phyloP scores from a whole-genome alignment of 2,329 filamentous ascomycete species.

The Kalaharituber pfeilii region DNA sequence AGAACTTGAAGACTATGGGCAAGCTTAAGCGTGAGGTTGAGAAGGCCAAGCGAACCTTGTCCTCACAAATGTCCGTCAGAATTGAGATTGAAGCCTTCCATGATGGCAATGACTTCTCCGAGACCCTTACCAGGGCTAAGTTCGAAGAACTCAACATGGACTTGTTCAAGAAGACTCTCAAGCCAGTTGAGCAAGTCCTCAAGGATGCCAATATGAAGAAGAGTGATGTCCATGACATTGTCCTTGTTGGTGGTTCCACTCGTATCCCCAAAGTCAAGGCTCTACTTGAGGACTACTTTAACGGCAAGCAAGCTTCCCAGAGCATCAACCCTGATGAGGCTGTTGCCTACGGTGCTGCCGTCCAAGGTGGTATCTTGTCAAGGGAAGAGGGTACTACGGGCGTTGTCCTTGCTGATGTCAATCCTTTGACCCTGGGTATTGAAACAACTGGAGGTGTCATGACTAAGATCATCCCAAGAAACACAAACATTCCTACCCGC shows the following conservation, averaged over 20 bases:
- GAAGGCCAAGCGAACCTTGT: slow-evolving; percentile 97
- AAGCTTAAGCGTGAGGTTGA: slow-evolving; percentile 99
- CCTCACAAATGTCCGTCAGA: slow-evolving; percentile 78
- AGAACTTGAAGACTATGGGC: slow-evolving; percentile 94
- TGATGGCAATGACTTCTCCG: slow-evolving; percentile 92
- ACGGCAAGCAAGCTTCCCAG: slow-evolving; percentile 94
- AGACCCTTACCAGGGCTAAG: slow-evolving; percentile 95
- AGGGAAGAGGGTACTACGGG: slow-evolving; percentile 67
- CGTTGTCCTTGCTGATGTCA: slow-evolving; percentile 90
- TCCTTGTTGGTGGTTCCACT: slow-evolving; percentile 93
- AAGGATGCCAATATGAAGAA: slow-evolving; percentile 98
- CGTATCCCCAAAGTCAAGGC: slow-evolving; percentile 96
- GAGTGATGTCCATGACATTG: slow-evolving; percentile 85
- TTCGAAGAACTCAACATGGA: slow-evolving; percentile 99
- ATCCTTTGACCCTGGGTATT: slow-evolving; percentile 88
- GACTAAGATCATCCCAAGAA: slow-evolving; percentile 89
- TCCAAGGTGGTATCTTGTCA: slow-evolving; percentile 88
- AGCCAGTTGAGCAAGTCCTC: slow-evolving; percentile 95
- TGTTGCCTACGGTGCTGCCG: slow-evolving; percentile 91
- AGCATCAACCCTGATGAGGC: slow-evolving; percentile 99
- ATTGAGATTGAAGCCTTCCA: slow-evolving; percentile 97
- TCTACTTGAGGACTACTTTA: slow-evolving; percentile 91
- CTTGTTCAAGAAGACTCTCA: slow-evolving; percentile 97
- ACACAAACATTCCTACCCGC: slow-evolving; percentile 85
- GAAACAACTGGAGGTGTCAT: slow-evolving; percentile 96